Percentiles rank a stretch among this genome's conserved stretches.
Evolutionary conservation across 495 filamentous ascomycete species (phyloP).

Genomic region (Chaetomidium leptoderma): DNA sequence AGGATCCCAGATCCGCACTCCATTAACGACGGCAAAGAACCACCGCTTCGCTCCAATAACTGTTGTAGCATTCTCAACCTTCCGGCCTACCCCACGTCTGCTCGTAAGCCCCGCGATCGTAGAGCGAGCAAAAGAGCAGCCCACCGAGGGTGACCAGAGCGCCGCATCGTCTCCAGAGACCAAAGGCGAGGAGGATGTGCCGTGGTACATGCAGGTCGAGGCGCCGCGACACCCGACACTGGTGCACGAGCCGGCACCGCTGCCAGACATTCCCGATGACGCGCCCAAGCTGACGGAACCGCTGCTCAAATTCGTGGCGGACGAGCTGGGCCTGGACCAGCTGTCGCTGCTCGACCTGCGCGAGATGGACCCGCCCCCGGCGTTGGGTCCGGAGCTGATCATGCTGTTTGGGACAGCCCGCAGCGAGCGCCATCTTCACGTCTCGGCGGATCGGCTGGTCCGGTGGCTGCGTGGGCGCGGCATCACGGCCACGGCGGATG

Average conservation of each 20-base stretch:
- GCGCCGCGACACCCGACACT: conserved; percentile 47
- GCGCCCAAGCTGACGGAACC: conserved; percentile 68
- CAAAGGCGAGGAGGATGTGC: conserved; percentile 32
- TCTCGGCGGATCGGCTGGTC: conserved; percentile 83
- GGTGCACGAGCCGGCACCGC: conserved; percentile 55
- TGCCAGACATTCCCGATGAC: conserved; percentile 71
- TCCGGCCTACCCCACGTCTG: conserved; percentile 20
- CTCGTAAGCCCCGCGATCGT: conserved; percentile 21
- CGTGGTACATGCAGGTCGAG: conserved; percentile 88
- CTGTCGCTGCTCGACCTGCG: conserved; percentile 77
- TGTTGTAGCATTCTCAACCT: conserved; percentile 23
- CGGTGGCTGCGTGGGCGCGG: conserved; percentile 77
- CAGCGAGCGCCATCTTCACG: conserved; percentile 88
- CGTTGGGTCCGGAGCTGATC: conserved; percentile 78
- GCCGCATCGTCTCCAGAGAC: neutral
- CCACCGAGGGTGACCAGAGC: neutral
- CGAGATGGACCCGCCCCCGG: conserved; percentile 74
- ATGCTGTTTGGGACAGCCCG: conserved; percentile 94
- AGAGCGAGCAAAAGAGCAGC: conserved; percentile 9
- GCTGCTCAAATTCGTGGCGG: conserved; percentile 71
- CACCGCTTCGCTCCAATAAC: conserved; percentile 1
- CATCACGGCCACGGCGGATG: conserved; percentile 74
- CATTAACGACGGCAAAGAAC: conserved; percentile 1
- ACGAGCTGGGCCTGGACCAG: conserved; percentile 78
- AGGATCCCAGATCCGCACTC: conserved; percentile 5